These are phyloP conservation scores for Bruguiera sexangula DNA, from an alignment of 345 rosid genomes.

Conservation along the genomic window DNA sequence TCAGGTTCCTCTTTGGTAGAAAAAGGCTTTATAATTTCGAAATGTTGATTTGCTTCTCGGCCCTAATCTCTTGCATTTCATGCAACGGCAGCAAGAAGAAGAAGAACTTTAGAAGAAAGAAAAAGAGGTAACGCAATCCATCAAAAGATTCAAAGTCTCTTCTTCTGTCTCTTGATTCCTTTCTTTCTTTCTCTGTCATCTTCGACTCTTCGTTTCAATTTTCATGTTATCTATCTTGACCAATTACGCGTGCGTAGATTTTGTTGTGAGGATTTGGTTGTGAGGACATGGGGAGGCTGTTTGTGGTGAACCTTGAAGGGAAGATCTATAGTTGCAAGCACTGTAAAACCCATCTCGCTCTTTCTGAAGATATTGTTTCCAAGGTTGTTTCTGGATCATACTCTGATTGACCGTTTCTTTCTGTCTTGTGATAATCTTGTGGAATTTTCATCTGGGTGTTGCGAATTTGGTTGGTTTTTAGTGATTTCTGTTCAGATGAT, in stretches of 20 bases:
- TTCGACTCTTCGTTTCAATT: not conserved
- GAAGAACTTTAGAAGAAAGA: not conserved
- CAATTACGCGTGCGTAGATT: not conserved
- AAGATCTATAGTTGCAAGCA: constrained; percentile 89
- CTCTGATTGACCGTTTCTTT: constrained; percentile 9
- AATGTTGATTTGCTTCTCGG: constrained; percentile 16
- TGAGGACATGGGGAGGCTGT: constrained; percentile 82
- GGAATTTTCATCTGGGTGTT: constrained; percentile 28
- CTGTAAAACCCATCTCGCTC: constrained; percentile 90
- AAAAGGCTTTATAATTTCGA: constrained; percentile 15
- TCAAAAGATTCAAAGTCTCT: not conserved
- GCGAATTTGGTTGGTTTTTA: constrained; percentile 10
- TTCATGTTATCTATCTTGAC: not conserved
- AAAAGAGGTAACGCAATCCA: constrained; percentile 1
- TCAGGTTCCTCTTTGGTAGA: constrained; percentile 16
- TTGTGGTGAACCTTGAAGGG: constrained; percentile 83
- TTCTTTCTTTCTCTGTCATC: not conserved
- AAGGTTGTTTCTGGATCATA: constrained; percentile 44
- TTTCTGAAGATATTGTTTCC: constrained; percentile 67
- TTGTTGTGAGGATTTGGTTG: constrained; percentile 6
- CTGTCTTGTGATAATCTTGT: constrained; percentile 7
- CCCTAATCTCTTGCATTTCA: constrained; percentile 21
- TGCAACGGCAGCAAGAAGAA: not conserved
- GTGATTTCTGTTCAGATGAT: not conserved
- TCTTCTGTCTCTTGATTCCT: not conserved